Conservation (phyloP, 2,329 filamentous ascomycete species). For the Aspergillus pseudoglaucus region DNA sequence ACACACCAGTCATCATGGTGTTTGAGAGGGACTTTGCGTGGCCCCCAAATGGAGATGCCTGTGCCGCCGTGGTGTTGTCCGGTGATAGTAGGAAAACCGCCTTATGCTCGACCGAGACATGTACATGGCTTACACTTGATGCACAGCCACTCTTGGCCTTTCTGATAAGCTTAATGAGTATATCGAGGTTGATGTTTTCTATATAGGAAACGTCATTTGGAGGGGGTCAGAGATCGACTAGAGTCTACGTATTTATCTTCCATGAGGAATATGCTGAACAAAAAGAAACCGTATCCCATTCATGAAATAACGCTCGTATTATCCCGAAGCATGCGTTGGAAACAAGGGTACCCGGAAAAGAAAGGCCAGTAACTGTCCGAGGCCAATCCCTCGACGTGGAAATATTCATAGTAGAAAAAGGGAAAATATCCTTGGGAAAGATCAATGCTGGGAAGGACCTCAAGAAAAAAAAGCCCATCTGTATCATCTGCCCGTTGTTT, state of each 20-base stretch:
- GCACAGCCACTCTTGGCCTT: background rate
- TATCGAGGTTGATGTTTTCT: no score
- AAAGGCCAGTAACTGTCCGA: background rate
- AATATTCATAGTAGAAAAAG: background rate
- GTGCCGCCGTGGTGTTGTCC: background rate
- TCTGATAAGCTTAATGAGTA: no score
- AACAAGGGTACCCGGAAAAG: background rate
- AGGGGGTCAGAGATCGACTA: no score
- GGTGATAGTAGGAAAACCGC: background rate
- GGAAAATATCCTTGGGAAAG: background rate
- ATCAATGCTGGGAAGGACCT: conserved; percentile 9
- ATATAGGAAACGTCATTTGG: no score
- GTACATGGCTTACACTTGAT: background rate
- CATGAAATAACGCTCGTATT: conserved; percentile 11
- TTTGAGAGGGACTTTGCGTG: background rate
- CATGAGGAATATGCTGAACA: background rate
- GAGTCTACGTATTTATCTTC: background rate
- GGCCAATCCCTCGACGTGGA: no score
- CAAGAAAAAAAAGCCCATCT: conserved; percentile 10
- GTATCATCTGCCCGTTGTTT: conserved; percentile 1
- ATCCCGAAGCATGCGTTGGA: background rate
- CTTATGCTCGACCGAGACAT: no score
- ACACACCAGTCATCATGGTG: background rate
- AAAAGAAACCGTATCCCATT: conserved; percentile 12
- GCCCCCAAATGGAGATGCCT: background rate